A percentile compares a stretch with the other conserved stretches of the same genome.
Conservation (phyloP, 768 basidiomycete genomes). For the Tulasnella sp. region DNA sequence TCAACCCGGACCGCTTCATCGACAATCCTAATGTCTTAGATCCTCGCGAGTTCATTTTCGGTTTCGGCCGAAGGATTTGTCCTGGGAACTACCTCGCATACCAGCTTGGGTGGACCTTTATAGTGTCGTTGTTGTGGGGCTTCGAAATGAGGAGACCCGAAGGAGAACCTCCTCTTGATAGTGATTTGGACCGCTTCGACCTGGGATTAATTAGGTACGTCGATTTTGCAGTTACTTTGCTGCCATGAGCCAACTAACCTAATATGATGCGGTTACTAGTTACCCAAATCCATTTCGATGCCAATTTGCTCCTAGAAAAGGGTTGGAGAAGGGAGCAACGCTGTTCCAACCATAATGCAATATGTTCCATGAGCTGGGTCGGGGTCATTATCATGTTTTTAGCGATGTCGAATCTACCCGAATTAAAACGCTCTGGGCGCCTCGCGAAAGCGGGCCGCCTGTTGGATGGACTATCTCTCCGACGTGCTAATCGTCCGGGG, state of each 20-base stretch:
- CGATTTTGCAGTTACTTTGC: background rate
- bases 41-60: background rate
- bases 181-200: background rate
- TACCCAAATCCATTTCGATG: background rate
- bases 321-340: background rate
- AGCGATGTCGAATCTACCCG: no score
- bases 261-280: background rate
- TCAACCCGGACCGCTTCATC: background rate
- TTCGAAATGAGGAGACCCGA: background rate
- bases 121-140: background rate
- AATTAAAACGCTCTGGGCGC: no score
- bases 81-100: background rate
- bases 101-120: background rate
- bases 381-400: no score
- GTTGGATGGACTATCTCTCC: no score
- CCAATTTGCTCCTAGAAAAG: background rate
- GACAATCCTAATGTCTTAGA: background rate
- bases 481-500: no score
- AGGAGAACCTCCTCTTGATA: background rate
- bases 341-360: no score
- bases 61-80: conserved; percentile 13
- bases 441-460: no score
- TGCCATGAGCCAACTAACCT: background rate
- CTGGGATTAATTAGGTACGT: background rate
- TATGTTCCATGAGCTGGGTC: no score